These are phyloP conservation scores for Kandelia obovata DNA, from an alignment of 345 rosid genomes.

Conservation along the genomic window DNA sequence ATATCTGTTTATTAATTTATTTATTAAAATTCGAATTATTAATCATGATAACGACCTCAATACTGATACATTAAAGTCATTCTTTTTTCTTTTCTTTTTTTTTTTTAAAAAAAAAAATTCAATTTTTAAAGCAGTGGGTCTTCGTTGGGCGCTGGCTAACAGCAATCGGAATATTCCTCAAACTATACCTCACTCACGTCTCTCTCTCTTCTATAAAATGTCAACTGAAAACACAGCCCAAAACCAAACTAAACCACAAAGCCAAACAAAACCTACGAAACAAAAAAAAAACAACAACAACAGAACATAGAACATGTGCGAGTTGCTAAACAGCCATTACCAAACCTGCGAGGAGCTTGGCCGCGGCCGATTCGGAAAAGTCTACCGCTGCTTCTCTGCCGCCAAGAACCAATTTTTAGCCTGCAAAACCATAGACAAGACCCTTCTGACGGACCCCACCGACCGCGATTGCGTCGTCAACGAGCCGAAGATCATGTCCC, in stretches of 20 bases:
- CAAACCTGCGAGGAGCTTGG: conserved; percentile 33
- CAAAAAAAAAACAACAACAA: too few relatives aligned
- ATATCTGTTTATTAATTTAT: too few relatives aligned
- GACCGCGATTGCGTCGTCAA: conserved; percentile 28
- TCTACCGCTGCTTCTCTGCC: conserved; percentile 26
- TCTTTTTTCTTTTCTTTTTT: too few relatives aligned
- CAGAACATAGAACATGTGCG: conserved; percentile 15
- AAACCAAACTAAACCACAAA: not conserved
- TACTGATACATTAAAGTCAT: too few relatives aligned
- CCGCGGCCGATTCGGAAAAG: conserved; percentile 30
- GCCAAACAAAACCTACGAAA: too few relatives aligned
- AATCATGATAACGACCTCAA: too few relatives aligned
- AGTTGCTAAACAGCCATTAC: conserved; percentile 17
- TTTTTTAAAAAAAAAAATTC: too few relatives aligned
- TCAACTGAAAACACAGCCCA: not conserved
- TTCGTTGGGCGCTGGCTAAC: conserved; percentile 2
- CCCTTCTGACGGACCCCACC: conserved; percentile 21
- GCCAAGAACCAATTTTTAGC: conserved; percentile 20
- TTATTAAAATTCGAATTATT: too few relatives aligned
- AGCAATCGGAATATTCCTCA: conserved; percentile 28
- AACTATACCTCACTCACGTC: not conserved
- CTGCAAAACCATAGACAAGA: conserved; percentile 21
- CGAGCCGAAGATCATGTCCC: conserved; percentile 26
- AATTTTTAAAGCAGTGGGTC: conserved; percentile 5
- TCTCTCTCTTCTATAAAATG: not conserved